phyloP scores from a whole-genome alignment of 805 yeast species.

The Saccharomyces mikatae region DNA sequence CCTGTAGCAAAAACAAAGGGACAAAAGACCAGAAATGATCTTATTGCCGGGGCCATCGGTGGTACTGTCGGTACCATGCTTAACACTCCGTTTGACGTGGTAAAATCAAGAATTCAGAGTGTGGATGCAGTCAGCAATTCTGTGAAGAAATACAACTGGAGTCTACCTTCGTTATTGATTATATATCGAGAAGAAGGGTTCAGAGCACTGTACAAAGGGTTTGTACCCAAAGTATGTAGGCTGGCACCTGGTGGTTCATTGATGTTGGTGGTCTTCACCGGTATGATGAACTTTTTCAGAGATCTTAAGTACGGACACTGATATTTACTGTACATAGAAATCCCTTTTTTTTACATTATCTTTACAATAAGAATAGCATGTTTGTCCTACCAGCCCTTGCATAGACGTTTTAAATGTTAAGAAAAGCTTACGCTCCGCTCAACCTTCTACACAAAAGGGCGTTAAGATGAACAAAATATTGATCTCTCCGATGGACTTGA shows the following conservation, averaged over 20 bases:
- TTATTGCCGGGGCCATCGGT: slow-evolving; percentile 87
- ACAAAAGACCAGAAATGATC: slow-evolving; percentile 72
- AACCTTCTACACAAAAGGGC: slow-evolving; percentile 43
- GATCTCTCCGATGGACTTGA: slow-evolving; percentile 65
- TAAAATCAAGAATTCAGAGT: slow-evolving; percentile 88
- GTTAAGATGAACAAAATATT: slow-evolving; percentile 52
- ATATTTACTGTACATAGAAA: neutral
- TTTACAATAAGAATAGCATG: slow-evolving; percentile 27
- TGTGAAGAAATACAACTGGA: slow-evolving; percentile 81
- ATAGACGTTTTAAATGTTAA: slow-evolving; percentile 7
- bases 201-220: slow-evolving; percentile 83
- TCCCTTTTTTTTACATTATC: neutral
- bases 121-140: slow-evolving; percentile 60
- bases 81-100: slow-evolving; percentile 95
- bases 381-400: slow-evolving; percentile 68
- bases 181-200: slow-evolving; percentile 82
- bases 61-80: slow-evolving; percentile 88
- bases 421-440: neutral
- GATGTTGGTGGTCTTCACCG: slow-evolving; percentile 87
- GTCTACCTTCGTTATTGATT: slow-evolving; percentile 62
- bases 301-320: neutral
- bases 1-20: slow-evolving; percentile 66
- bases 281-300: neutral
- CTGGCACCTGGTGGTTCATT: slow-evolving; percentile 99
- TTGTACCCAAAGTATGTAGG: slow-evolving; percentile 90